Conservation (phyloP, 2,329 filamentous ascomycete species). For the Fusarium globosum region DNA sequence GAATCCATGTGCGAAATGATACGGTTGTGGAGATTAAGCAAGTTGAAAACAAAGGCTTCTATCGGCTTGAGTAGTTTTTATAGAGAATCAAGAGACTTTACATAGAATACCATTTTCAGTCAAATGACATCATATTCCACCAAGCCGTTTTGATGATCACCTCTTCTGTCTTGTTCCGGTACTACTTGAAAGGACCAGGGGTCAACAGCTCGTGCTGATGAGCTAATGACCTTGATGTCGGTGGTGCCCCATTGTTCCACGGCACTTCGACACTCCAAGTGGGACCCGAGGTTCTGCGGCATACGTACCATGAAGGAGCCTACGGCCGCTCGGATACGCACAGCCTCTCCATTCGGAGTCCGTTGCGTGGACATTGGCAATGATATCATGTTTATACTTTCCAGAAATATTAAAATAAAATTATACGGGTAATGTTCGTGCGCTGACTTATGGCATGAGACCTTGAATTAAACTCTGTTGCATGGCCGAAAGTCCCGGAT, state of each 20-base stretch:
- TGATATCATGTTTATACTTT: not conserved
- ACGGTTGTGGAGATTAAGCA: slow-evolving; percentile 21
- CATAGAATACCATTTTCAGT: not conserved
- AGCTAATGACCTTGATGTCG: not conserved
- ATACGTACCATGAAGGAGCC: not conserved
- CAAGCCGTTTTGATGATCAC: not conserved
- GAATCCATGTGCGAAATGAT: slow-evolving; percentile 26
- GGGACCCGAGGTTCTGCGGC: not conserved
- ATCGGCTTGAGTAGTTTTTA: not conserved
- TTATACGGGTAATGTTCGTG: not conserved
- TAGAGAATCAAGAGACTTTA: not conserved
- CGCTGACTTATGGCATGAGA: not conserved
- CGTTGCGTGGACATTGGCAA: not conserved
- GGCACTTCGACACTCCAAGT: not conserved
- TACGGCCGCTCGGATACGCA: not conserved
- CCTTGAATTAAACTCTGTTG: slow-evolving; percentile 21
- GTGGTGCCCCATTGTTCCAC: not conserved
- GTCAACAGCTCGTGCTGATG: not conserved
- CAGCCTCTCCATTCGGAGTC: not conserved
- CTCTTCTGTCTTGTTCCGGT: not conserved
- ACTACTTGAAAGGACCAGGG: not conserved
- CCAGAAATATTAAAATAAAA: not conserved
- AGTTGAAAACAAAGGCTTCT: not conserved
- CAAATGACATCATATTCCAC: not conserved
- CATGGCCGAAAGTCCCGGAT: slow-evolving; percentile 2